These are phyloP conservation scores for Ceratocystiopsis minuta DNA, from an alignment of 2,329 filamentous ascomycete genomes.

Conservation along the genomic window DNA sequence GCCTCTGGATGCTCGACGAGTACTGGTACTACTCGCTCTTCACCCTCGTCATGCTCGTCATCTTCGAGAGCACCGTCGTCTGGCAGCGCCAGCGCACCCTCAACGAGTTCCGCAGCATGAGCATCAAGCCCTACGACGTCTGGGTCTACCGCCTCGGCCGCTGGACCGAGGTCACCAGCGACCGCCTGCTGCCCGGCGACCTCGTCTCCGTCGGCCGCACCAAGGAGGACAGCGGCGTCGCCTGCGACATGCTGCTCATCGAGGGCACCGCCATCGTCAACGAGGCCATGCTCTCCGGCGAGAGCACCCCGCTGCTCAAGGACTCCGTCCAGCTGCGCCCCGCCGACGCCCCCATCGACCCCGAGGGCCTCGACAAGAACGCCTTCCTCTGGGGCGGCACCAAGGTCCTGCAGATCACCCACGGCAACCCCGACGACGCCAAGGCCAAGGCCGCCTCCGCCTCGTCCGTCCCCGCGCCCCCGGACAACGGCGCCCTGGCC, in stretches of 20 bases:
- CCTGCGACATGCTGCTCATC: slow-evolving; percentile 89
- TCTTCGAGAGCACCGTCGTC: slow-evolving; percentile 94
- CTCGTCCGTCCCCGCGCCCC: slow-evolving; percentile 56
- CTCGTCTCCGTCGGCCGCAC: slow-evolving; percentile 82
- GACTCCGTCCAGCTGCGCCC: slow-evolving; percentile 88
- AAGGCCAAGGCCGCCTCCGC: slow-evolving; percentile 37
- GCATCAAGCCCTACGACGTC: slow-evolving; percentile 94
- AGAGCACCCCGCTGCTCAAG: slow-evolving; percentile 92
- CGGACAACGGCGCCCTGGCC: slow-evolving; percentile 85
- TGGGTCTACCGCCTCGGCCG: slow-evolving; percentile 76
- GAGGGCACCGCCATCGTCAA: slow-evolving; percentile 96
- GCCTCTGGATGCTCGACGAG: slow-evolving; percentile 95
- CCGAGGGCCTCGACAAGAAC: slow-evolving; percentile 90
- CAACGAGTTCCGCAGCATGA: slow-evolving; percentile 96
- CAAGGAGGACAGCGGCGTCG: slow-evolving; percentile 92
- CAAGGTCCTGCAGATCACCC: slow-evolving; percentile 89
- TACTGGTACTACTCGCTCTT: slow-evolving; percentile 99
- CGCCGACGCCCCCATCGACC: slow-evolving; percentile 59
- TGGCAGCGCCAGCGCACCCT: slow-evolving; percentile 96
- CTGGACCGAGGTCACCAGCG: slow-evolving; percentile 78
- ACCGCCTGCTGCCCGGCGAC: slow-evolving; percentile 83
- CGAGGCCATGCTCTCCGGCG: slow-evolving; percentile 96
- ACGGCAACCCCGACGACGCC: slow-evolving; percentile 62
- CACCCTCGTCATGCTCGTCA: slow-evolving; percentile 94
- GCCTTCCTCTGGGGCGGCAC: slow-evolving; percentile 93